Conservation (phyloP, 2,329 filamentous ascomycete genomes). For the Claviceps lovelessii region DNA sequence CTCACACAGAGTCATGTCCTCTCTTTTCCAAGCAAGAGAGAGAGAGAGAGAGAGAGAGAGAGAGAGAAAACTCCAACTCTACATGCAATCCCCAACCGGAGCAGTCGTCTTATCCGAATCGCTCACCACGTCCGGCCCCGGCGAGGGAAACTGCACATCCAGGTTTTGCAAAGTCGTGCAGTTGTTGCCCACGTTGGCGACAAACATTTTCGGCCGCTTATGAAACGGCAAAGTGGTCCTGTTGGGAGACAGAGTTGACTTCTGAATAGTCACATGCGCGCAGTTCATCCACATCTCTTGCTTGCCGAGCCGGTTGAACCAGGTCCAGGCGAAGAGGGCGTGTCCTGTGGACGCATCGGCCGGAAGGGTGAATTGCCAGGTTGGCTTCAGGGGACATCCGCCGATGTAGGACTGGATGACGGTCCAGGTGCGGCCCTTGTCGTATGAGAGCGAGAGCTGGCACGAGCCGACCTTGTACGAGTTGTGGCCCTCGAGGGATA, state of each 20-base stretch:
- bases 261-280: constrained; percentile 37
- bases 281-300: constrained; percentile 84
- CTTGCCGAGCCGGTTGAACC: constrained; percentile 65
- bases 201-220: constrained; percentile 51
- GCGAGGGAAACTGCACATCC: constrained; percentile 51
- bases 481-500: constrained; percentile 49
- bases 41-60: too few relatives aligned
- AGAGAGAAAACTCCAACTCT: too few relatives aligned
- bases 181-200: constrained; percentile 49
- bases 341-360: constrained; percentile 43
- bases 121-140: constrained; percentile 40
- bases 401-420: constrained; percentile 45
- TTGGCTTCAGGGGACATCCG: constrained; percentile 32
- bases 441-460: constrained; percentile 61
- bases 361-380: constrained; percentile 54
- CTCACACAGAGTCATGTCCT: too few relatives aligned
- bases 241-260: constrained; percentile 3
- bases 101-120: constrained; percentile 20
- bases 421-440: constrained; percentile 54
- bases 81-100: constrained; percentile 16
- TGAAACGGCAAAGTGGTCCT: constrained; percentile 27
- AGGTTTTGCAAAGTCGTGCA: constrained; percentile 44
- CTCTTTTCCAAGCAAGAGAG: too few relatives aligned
- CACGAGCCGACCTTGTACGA: constrained; percentile 59
- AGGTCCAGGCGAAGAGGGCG: constrained; percentile 61